Conservation (phyloP, 305 asterid genomes). For the Fraxinus baroniana region DNA sequence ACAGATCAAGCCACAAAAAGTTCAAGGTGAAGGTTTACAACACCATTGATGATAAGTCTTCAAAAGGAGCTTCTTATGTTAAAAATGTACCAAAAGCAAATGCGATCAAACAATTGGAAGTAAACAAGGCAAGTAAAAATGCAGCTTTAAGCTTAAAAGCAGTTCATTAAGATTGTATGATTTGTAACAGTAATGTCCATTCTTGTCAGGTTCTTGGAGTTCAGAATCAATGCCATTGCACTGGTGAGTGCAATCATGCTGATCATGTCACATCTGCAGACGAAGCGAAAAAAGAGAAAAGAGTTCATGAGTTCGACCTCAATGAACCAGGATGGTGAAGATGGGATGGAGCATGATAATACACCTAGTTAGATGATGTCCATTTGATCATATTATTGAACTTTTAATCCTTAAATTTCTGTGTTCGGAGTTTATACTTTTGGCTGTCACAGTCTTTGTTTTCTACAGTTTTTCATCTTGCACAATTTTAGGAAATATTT, state of each 20-base stretch:
- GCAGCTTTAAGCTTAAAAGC: background rate
- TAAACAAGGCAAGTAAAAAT: background rate
- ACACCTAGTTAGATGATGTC: background rate
- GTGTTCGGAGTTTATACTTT: background rate
- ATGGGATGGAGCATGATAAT: background rate
- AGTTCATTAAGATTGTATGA: background rate
- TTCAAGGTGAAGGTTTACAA: slow-evolving; percentile 29
- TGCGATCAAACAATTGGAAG: background rate
- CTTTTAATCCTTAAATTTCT: background rate
- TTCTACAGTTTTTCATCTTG: background rate
- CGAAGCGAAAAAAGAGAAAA: background rate
- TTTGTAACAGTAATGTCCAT: background rate
- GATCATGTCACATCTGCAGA: background rate
- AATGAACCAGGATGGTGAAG: slow-evolving; percentile 22
- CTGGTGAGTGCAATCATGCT: background rate
- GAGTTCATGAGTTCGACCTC: slow-evolving; percentile 34
- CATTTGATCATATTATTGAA: background rate
- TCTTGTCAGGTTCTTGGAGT: slow-evolving; percentile 20
- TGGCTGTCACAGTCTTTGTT: background rate
- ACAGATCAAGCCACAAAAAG: slow-evolving; percentile 43
- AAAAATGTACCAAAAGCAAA: background rate
- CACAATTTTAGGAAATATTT: background rate
- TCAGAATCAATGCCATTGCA: background rate
- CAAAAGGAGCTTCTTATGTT: background rate
- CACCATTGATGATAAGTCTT: slow-evolving; percentile 8